Percentiles rank a stretch among this genome's conserved stretches.
Conservation (phyloP, 306 rosid genomes). For the Arachis stenosperma region DNA sequence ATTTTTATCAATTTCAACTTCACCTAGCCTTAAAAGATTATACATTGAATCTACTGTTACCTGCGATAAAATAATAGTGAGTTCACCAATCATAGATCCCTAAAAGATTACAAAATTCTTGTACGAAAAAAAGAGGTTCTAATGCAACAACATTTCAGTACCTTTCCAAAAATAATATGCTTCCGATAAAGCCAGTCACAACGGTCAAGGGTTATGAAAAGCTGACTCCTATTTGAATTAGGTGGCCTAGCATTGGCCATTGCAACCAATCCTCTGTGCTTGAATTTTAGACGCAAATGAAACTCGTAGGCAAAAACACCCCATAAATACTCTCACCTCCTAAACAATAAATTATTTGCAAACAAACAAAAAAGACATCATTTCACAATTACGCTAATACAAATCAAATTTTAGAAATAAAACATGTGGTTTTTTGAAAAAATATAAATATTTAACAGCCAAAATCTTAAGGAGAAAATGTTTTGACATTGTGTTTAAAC, state of each 20-base stretch:
- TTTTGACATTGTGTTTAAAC: neutral
- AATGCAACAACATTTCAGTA: slow-evolving; percentile 35
- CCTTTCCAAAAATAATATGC: slow-evolving; percentile 90
- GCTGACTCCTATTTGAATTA: slow-evolving; percentile 87
- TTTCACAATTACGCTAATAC: neutral
- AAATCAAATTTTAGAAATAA: neutral
- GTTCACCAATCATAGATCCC: slow-evolving; percentile 34
- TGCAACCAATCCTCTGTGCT: slow-evolving; percentile 89
- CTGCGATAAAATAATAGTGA: slow-evolving; percentile 52
- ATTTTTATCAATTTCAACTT: slow-evolving; percentile 76
- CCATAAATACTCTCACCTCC: slow-evolving; percentile 96
- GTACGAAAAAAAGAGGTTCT: neutral
- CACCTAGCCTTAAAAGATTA: slow-evolving; percentile 81
- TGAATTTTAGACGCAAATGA: slow-evolving; percentile 86
- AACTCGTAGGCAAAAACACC: slow-evolving; percentile 77
- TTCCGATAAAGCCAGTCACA: slow-evolving; percentile 83
- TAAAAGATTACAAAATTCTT: neutral
- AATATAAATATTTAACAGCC: neutral
- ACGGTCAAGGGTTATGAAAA: slow-evolving; percentile 73
- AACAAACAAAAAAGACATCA: neutral
- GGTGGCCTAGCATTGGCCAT: slow-evolving; percentile 80
- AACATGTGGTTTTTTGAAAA: neutral
- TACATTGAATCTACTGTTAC: slow-evolving; percentile 93
- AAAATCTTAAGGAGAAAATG: neutral
- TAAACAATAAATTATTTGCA: slow-evolving; percentile 32